Conservation (phyloP, 1,139 yeast species). For the Hanseniaspora gamundiae region DNA sequence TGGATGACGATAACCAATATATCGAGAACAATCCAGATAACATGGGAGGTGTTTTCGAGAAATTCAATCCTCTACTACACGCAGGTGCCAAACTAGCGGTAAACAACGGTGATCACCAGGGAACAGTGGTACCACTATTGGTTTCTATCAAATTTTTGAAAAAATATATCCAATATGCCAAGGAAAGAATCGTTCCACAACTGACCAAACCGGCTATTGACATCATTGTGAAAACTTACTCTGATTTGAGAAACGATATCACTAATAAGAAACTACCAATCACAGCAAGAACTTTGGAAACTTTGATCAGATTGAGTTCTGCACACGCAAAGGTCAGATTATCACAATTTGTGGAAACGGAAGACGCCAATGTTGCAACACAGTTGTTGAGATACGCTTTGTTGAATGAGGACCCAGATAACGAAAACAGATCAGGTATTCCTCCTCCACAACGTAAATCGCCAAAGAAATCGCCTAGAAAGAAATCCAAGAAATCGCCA, state of each 20-base stretch:
- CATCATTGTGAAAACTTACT: constrained; percentile 67
- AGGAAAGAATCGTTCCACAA: constrained; percentile 74
- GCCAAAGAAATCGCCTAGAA: constrained; percentile 24
- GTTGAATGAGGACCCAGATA: constrained; percentile 32
- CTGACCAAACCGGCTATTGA: constrained; percentile 71
- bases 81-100: constrained; percentile 49
- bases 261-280: constrained; percentile 83
- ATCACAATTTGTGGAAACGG: constrained; percentile 57
- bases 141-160: constrained; percentile 77
- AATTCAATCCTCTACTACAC: constrained; percentile 71
- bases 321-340: constrained; percentile 95
- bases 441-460: constrained; percentile 13
- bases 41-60: constrained; percentile 54
- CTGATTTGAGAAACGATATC: constrained; percentile 74
- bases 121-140: constrained; percentile 43
- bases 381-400: constrained; percentile 74
- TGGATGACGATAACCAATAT: constrained; percentile 19
- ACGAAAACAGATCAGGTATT: constrained; percentile 18
- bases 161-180: constrained; percentile 89
- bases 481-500: constrained; percentile 15
- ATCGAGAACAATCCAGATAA: constrained; percentile 28
- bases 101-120: constrained; percentile 25
- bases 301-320: constrained; percentile 86
- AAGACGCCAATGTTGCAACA: constrained; percentile 82
- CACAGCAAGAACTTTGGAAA: constrained; percentile 95